A percentile compares a stretch with the other conserved stretches of the same genome.
Evolutionary conservation across 345 rosid genomes (phyloP).

Genomic region (Aquilaria malaccensis): DNA sequence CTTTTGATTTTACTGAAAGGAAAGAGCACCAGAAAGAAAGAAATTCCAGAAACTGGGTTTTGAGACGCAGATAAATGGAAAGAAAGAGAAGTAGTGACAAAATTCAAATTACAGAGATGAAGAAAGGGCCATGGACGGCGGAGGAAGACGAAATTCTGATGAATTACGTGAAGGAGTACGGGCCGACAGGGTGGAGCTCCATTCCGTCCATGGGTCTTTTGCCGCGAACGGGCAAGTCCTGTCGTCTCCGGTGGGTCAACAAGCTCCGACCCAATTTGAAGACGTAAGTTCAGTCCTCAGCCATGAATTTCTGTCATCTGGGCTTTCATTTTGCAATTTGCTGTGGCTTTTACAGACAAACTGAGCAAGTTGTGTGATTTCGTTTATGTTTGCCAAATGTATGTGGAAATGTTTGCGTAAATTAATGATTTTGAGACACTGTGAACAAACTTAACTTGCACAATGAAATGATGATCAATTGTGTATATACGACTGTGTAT

Average conservation of each 20-base stretch:
- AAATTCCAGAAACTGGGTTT: background rate
- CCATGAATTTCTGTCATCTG: background rate
- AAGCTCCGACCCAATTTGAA: slow-evolving; percentile 70
- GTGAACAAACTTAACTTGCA: background rate
- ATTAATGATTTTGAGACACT: too few relatives aligned
- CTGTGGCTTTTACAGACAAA: too few relatives aligned
- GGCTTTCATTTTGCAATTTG: background rate
- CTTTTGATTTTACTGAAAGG: background rate
- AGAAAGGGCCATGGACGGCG: slow-evolving; percentile 70
- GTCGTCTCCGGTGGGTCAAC: slow-evolving; percentile 81
- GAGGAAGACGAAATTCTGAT: slow-evolving; percentile 62
- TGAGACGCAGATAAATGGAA: background rate
- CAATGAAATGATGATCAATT: too few relatives aligned
- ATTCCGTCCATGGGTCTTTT: slow-evolving; percentile 72
- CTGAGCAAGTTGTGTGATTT: background rate
- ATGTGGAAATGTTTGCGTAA: too few relatives aligned
- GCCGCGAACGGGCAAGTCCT: slow-evolving; percentile 63
- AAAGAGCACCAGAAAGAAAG: background rate
- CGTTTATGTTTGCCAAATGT: too few relatives aligned
- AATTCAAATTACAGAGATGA: slow-evolving; percentile 6
- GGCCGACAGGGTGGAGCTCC: slow-evolving; percentile 82
- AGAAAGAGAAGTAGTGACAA: slow-evolving; percentile 18
- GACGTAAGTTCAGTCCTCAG: slow-evolving; percentile 23
- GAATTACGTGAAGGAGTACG: slow-evolving; percentile 45
- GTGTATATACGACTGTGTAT: too few relatives aligned